phyloP scores from a whole-genome alignment of 495 filamentous ascomycete species.

The Sabuloglossum arenarium region DNA sequence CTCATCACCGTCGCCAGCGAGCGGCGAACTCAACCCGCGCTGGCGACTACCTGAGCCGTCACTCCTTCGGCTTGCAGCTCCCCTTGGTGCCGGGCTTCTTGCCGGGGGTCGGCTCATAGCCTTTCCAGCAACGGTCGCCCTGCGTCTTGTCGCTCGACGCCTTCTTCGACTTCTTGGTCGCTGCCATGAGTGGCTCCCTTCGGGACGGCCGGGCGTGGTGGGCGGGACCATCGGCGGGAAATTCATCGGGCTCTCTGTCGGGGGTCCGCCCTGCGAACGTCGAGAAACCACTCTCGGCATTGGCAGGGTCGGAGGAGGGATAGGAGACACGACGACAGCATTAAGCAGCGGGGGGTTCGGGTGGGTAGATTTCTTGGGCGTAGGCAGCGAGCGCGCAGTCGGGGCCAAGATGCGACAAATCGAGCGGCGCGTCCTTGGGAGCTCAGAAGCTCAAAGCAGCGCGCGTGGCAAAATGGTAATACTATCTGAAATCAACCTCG shows the following conservation, averaged over 20 bases:
- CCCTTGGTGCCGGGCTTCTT: too few species aligned
- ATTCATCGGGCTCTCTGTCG: conserved; percentile 76
- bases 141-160: too few species aligned
- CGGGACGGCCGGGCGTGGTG: too few species aligned
- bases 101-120: too few species aligned
- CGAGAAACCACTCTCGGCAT: conserved; percentile 42
- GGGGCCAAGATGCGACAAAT: conserved; percentile 65
- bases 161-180: too few species aligned
- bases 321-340: not conserved
- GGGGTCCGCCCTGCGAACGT: conserved; percentile 76
- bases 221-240: conserved; percentile 75
- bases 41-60: too few species aligned
- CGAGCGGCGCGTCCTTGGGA: conserved; percentile 19
- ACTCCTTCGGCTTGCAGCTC: too few species aligned
- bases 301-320: conserved; percentile 25
- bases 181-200: too few species aligned
- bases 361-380: conserved; percentile 88
- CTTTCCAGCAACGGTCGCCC: too few species aligned
- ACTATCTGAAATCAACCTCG: conserved; percentile 66
- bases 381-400: conserved; percentile 71
- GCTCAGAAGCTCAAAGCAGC: conserved; percentile 16
- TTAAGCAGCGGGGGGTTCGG: conserved; percentile 45
- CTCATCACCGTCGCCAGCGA: too few species aligned
- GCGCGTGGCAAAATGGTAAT: conserved; percentile 38
- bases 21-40: too few species aligned